These are phyloP conservation scores for Globisporangium lucens DNA, from an alignment of 352 stramenopile species.

Conservation along the genomic window DNA sequence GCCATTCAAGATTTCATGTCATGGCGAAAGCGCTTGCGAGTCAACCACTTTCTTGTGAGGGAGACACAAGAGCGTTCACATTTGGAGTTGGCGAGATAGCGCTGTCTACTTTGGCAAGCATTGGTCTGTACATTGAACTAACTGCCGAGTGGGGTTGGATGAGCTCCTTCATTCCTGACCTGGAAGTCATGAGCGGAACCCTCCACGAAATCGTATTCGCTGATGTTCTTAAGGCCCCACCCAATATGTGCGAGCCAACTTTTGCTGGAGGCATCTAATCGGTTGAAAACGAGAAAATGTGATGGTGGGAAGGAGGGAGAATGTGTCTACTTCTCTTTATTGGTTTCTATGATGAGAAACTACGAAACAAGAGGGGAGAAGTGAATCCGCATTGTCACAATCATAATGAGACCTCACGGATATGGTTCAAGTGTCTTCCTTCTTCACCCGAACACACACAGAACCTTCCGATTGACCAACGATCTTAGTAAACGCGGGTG, in stretches of 20 bases:
- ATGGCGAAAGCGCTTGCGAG: neutral
- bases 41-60: neutral
- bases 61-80: neutral
- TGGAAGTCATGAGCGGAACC: neutral
- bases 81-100: neutral
- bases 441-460: too few species aligned
- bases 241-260: too few species aligned
- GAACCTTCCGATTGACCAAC: too few species aligned
- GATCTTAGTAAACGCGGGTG: too few species aligned
- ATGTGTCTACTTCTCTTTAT: too few species aligned
- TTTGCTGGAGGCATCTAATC: too few species aligned
- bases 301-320: neutral
- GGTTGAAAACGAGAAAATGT: neutral
- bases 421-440: too few species aligned
- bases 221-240: neutral
- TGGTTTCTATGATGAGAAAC: too few species aligned
- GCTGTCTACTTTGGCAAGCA: neutral
- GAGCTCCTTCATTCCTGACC: neutral
- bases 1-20: slow-evolving; percentile 2
- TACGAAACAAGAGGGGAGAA: too few species aligned
- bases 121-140: neutral
- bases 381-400: too few species aligned
- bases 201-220: neutral
- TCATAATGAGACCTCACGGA: too few species aligned
- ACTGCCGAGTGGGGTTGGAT: neutral